Base-by-base conservation (phyloP, 1,284 basidiomycete genomes). In the Ustilago sp. region DNA sequence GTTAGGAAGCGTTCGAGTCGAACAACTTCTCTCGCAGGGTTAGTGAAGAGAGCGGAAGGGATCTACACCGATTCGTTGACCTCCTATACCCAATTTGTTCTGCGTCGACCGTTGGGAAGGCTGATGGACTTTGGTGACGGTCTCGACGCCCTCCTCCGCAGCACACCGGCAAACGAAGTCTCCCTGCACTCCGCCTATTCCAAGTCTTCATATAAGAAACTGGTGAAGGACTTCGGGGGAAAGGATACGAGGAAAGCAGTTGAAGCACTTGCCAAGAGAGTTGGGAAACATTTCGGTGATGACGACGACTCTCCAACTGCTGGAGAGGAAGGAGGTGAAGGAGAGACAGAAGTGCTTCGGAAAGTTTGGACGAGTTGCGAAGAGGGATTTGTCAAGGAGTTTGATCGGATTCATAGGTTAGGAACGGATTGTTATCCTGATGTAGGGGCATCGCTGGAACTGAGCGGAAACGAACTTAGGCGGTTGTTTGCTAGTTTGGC, bases 61-160 rank as follows among this genome's bases (percentile, higher is more conserved):
- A 91, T 95, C 61, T 98, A 96, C 84, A 92, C 93, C 62, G 94
- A 97, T 84, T 95, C 94, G 83, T 87, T 98, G 71, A 88, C 86
- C 36, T 91, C 92, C 4, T 99, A 99, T 83, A 91, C 96, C 79
- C 93, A 92, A 86, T 90, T 95, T 63, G 91, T 98, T 28, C 89
- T 98, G 23, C 90, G 95, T 23, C 89, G 95, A 59, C 93, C 94
- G 0, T 93, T 99, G 80, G 89, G 91, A 1, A 93, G 93, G 84
- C 90, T 97, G 74, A 93, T 96, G 76, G 96, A 98, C 86, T 98
- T 93, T 86, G 95, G 97, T 80, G 93, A 96, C 66, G 94, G 93
- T 1, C 89, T 98, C 43, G 95, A 98, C 80, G 90, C 92, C 13
- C 89, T 94, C 3, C 88, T 98, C 31, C 91, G 92, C 82, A 92